Base-by-base conservation (phyloP, 768 basidiomycete genomes). In the Pulveroboletus sp. region DNA sequence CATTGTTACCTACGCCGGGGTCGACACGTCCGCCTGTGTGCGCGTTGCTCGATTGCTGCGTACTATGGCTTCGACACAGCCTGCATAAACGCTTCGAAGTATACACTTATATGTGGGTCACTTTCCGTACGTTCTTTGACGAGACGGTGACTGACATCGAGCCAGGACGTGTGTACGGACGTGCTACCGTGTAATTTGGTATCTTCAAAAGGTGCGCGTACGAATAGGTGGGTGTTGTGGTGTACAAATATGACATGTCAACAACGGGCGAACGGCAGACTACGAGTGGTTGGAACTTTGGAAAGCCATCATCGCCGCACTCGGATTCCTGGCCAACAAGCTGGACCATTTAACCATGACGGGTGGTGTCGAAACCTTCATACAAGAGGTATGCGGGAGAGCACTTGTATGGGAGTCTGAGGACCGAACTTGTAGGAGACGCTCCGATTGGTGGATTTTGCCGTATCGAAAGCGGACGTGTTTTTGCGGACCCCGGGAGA, bases 41-140 rank as follows among this genome's bases (percentile, higher is more conserved):
- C 56, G 77, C 82, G 4, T 48, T 86, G 21, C 59, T 87, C n/a
- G 84, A 87, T 61, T 84, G 81, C 49, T 83, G 80, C 56, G 72
- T 83, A 6, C 69, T 87, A 13, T 87, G 83, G 83, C 63, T 86
- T 26, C 78, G 82, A 15, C 84, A 88, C 56, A 86, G 85, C 59
- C 66, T 87, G 28, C 81, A 85, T 49, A 83, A 77, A 56, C 75
- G 71, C 27, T 65, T 86, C 5, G 81, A 85, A 50, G 75, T 78
- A 0, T 68, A 73, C 27, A 76, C 77, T 6, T 85, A 84, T 56
- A 66, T 71, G 85, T 83, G 57, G 39, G 81, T 65, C 17, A 11
- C 30, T 40, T 28, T 44, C 18, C 7, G 11, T 21, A 17, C 18
- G 15, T 13, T 17, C 7, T 14, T 39, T 21, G 14, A 39, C 1